Conservation (phyloP, 257 asterid species). For the Petrea volubilis region DNA sequence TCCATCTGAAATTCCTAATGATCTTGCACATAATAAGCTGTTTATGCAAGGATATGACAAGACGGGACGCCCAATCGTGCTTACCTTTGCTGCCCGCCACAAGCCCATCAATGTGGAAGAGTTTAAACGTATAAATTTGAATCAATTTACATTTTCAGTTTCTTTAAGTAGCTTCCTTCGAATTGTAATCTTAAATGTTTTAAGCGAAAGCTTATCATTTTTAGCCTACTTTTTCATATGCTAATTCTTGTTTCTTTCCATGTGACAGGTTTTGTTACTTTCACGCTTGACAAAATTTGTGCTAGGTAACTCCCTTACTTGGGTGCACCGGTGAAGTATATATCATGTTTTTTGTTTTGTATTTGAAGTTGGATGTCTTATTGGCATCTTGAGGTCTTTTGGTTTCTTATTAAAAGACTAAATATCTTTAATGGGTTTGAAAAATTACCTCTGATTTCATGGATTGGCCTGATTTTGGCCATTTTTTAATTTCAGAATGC, state of each 20-base stretch:
- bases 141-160: not conserved
- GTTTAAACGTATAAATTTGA: constrained; percentile 66
- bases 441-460: too few relatives aligned
- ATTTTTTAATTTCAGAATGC: constrained; percentile 45
- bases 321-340: not conserved
- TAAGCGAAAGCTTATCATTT: not conserved
- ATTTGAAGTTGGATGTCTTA: too few relatives aligned
- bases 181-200: not conserved
- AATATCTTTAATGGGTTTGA: too few relatives aligned
- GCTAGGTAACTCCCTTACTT: constrained; percentile 52
- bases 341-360: too few relatives aligned
- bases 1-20: constrained; percentile 54
- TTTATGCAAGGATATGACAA: constrained; percentile 87
- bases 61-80: constrained; percentile 68
- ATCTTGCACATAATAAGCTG: constrained; percentile 66
- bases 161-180: not conserved
- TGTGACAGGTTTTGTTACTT: constrained; percentile 75
- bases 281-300: constrained; percentile 70
- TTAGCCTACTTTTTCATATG: not conserved
- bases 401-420: too few relatives aligned
- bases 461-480: too few relatives aligned
- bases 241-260: constrained; percentile 16
- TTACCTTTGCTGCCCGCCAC: constrained; percentile 69
- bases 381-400: too few relatives aligned
- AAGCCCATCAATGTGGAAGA: constrained; percentile 64